A percentile compares a stretch with the other conserved stretches of the same genome.
These are phyloP conservation scores for Penicillium sp. DNA, from an alignment of 2,329 filamentous ascomycete genomes.

Conservation along the genomic window DNA sequence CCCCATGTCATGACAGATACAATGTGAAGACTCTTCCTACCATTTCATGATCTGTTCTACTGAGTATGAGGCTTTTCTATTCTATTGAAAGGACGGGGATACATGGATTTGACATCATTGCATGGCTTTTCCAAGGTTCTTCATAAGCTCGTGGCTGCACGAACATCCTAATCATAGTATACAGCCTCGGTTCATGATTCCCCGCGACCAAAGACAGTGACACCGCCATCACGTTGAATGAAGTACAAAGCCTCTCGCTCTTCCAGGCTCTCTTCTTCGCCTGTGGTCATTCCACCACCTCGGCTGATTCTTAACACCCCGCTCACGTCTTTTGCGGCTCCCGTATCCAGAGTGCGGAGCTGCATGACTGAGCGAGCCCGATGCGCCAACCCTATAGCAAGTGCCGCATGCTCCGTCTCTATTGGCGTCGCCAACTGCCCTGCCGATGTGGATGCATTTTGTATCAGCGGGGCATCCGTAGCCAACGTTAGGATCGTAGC, in stretches of 20 bases:
- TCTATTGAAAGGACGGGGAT: neutral
- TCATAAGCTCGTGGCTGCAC: neutral
- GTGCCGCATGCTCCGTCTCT: slow-evolving; percentile 68
- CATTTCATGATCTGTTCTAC: slow-evolving; percentile 14
- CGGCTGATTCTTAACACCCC: slow-evolving; percentile 77
- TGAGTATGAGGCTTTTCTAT: slow-evolving; percentile 1
- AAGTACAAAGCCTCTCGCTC: slow-evolving; percentile 78
- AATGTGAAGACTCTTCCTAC: slow-evolving; percentile 38
- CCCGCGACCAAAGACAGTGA: slow-evolving; percentile 82
- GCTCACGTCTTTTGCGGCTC: slow-evolving; percentile 85
- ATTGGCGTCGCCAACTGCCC: slow-evolving; percentile 59
- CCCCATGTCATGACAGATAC: slow-evolving; percentile 38
- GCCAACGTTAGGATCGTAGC: slow-evolving; percentile 65
- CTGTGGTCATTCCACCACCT: slow-evolving; percentile 47
- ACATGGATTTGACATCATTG: neutral
- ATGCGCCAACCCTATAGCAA: slow-evolving; percentile 72
- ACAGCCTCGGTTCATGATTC: slow-evolving; percentile 45
- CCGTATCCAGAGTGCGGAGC: slow-evolving; percentile 76
- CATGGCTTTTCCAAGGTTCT: neutral
- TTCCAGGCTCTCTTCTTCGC: slow-evolving; percentile 32
- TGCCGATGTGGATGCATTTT: slow-evolving; percentile 38
- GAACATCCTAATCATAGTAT: slow-evolving; percentile 5
- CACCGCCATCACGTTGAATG: slow-evolving; percentile 73
- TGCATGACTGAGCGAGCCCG: slow-evolving; percentile 69
- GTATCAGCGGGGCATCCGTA: slow-evolving; percentile 72